Evolutionary conservation across 208 protist species (phyloP).

Genomic region (Leishmania gerbilli): DNA sequence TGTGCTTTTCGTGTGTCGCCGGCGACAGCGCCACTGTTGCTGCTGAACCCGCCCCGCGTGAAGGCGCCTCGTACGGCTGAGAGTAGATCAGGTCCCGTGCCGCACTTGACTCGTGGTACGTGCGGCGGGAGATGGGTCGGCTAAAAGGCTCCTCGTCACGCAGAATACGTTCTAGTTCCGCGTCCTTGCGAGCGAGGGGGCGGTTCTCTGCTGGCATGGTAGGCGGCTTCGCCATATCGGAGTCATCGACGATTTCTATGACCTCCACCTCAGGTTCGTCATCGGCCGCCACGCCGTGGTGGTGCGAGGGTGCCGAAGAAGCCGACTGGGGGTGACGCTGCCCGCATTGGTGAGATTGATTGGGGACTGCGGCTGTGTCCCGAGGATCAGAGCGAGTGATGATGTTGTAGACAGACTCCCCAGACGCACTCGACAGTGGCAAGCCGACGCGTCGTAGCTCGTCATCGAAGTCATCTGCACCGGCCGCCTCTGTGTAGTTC

Average conservation of each 20-base stretch:
- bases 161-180: constrained; percentile 53
- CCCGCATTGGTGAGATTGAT: not conserved
- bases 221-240: not conserved
- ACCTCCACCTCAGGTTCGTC: constrained; percentile 58
- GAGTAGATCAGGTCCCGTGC: constrained; percentile 79
- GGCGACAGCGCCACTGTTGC: not conserved
- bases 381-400: constrained; percentile 4
- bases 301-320: not conserved
- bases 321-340: not conserved
- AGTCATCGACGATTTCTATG: constrained; percentile 41
- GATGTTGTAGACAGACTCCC: constrained; percentile 56
- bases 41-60: constrained; percentile 8
- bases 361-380: not conserved
- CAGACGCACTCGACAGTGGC: constrained; percentile 22
- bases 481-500: not conserved
- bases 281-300: not conserved
- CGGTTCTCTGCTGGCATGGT: constrained; percentile 1
- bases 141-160: constrained; percentile 67
- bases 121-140: constrained; percentile 50
- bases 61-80: constrained; percentile 25
- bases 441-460: not conserved
- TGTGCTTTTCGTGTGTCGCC: not conserved
- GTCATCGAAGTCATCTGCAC: not conserved
- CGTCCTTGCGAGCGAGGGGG: constrained; percentile 41
- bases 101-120: constrained; percentile 53